These are phyloP conservation scores for Aspergillaceae sp. DNA, from an alignment of 2,329 filamentous ascomycete genomes.

Conservation along the genomic window DNA sequence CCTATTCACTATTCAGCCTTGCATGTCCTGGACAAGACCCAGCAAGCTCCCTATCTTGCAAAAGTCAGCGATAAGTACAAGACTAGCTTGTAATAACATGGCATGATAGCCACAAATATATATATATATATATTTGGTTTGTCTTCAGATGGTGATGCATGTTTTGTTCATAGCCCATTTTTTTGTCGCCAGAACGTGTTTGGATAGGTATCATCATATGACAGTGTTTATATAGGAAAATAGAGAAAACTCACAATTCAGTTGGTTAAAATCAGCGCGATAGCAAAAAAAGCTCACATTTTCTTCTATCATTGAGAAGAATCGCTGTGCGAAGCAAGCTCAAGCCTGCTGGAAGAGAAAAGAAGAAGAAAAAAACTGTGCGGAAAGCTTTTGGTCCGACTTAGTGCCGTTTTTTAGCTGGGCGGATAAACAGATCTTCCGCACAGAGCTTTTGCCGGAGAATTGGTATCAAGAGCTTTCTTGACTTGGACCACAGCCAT, in stretches of 20 bases:
- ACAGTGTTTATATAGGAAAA: conserved; percentile 6
- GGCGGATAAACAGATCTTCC: no score
- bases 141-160: conserved; percentile 54
- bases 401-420: no score
- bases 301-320: conserved; percentile 15
- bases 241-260: conserved; percentile 18
- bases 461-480: no score
- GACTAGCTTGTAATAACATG: background rate
- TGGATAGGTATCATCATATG: conserved; percentile 46
- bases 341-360: conserved; percentile 6
- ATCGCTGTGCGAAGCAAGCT: conserved; percentile 5
- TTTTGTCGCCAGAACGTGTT: conserved; percentile 47
- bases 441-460: no score
- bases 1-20: background rate
- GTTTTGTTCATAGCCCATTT: conserved; percentile 50
- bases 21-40: no score
- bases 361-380: conserved; percentile 1
- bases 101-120: no score
- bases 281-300: background rate
- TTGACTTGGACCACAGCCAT: no score
- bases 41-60: no score
- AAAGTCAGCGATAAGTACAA: conserved; percentile 8
- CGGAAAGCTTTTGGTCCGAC: no score
- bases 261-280: conserved; percentile 8
- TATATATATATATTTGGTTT: conserved; percentile 3